Evolutionary conservation across 78 protist genomes (phyloP).

Genomic region (Dictyostelium intermedium): DNA sequence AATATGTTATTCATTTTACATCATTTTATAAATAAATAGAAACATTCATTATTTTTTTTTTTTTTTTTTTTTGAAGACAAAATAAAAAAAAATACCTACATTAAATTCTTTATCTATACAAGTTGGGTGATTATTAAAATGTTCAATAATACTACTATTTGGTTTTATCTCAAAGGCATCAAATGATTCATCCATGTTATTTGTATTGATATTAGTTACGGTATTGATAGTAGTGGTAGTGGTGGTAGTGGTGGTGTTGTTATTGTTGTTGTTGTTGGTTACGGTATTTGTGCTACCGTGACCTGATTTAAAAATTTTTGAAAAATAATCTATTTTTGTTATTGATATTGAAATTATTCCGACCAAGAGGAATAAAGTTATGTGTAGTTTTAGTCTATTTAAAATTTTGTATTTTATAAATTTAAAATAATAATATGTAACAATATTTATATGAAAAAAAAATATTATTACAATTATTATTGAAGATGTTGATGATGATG

Average conservation of each 20-base stretch:
- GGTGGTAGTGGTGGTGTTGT: not conserved
- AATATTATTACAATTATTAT: not conserved
- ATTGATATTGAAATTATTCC: conserved; percentile 1
- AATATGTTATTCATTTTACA: not conserved
- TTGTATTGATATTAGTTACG: not conserved
- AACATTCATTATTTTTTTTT: too few species aligned
- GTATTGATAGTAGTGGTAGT: not conserved
- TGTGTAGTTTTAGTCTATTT: not conserved
- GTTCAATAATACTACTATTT: conserved; percentile 47
- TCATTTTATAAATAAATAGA: too few species aligned
- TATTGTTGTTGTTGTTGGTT: not conserved
- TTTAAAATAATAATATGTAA: not conserved
- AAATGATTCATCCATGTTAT: conserved; percentile 59
- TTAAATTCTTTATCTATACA: conserved; percentile 70
- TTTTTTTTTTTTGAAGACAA: too few species aligned
- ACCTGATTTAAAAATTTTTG: not conserved
- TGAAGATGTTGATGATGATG: not conserved
- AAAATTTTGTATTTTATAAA: not conserved
- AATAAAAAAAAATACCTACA: conserved; percentile 14
- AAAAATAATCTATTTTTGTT: conserved; percentile 1
- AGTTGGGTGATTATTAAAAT: conserved; percentile 62
- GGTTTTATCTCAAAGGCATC: conserved; percentile 58
- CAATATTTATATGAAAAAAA: not conserved
- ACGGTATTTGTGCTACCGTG: not conserved
- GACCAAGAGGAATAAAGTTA: not conserved